Evolutionary conservation across 2,329 filamentous ascomycete genomes (phyloP).

Genomic region (Fusarium falciforme): DNA sequence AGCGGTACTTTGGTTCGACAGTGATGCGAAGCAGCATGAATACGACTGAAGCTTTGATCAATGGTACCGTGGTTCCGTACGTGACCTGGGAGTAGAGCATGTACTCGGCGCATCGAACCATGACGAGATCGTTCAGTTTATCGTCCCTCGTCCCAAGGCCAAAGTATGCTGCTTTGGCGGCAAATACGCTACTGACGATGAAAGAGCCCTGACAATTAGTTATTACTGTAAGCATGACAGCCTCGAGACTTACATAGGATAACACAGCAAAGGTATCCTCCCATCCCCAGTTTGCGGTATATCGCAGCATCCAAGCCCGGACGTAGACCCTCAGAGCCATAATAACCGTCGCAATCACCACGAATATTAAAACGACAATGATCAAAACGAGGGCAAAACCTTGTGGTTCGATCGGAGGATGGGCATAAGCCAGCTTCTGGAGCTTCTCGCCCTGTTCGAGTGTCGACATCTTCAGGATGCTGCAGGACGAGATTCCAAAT

Average conservation of each 20-base stretch:
- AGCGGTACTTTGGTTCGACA: background rate
- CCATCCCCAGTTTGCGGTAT: background rate
- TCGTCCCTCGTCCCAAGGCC: background rate
- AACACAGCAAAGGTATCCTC: background rate
- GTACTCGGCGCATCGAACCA: background rate
- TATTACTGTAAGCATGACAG: background rate
- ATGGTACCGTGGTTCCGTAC: background rate
- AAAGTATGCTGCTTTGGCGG: background rate
- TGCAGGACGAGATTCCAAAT: background rate
- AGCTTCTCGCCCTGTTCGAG: background rate
- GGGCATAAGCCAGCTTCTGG: background rate
- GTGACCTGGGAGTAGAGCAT: background rate
- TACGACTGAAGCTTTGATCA: background rate
- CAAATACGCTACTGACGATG: background rate
- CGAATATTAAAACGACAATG: background rate
- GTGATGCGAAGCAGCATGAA: background rate
- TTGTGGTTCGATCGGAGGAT: background rate
- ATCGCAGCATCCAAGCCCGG: background rate
- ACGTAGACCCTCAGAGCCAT: background rate
- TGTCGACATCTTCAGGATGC: background rate
- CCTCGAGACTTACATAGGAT: background rate
- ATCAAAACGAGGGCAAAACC: background rate
- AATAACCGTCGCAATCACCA: background rate
- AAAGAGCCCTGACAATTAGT: background rate
- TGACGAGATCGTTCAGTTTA: background rate